These are phyloP conservation scores for Agrocybe chaxingu DNA, from an alignment of 768 basidiomycete genomes.

Conservation along the genomic window DNA sequence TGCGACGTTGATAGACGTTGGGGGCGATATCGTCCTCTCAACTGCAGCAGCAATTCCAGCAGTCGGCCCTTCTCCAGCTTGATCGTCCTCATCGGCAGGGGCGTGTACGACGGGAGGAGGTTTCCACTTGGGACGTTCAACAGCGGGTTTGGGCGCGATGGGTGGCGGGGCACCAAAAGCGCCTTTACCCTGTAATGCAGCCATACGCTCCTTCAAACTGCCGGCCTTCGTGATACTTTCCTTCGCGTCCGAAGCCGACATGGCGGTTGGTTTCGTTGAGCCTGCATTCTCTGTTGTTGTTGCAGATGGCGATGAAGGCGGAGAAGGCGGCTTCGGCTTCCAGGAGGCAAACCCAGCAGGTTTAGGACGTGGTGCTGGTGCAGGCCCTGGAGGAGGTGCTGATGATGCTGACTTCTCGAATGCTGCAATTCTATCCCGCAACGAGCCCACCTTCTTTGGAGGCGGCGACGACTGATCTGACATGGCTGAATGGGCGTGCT, in stretches of 20 bases:
- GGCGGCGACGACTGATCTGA: constrained; percentile 53
- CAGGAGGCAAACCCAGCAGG: constrained; percentile 60
- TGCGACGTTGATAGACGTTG: constrained; percentile 22
- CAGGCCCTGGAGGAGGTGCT: constrained; percentile 34
- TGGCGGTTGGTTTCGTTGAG: constrained; percentile 36
- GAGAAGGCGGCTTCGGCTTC: constrained; percentile 64
- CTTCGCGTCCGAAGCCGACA: constrained; percentile 87
- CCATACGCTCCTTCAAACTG: constrained; percentile 93
- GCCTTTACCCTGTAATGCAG: constrained; percentile 82
- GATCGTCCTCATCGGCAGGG: constrained; percentile 42
- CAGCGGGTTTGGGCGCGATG: constrained; percentile 51
- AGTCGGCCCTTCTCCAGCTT: constrained; percentile 12
- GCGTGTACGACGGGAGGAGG: constrained; percentile 59
- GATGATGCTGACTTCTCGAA: constrained; percentile 70
- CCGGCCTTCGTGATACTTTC: constrained; percentile 78
- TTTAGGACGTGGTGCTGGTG: constrained; percentile 60
- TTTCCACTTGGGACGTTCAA: constrained; percentile 85
- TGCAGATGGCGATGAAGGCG: constrained; percentile 41
- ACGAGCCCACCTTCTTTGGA: constrained; percentile 68
- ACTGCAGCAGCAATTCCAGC: constrained; percentile 19
- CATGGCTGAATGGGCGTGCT: constrained; percentile 34
- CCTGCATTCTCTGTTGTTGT: constrained; percentile 16
- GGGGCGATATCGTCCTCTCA: constrained; percentile 32
- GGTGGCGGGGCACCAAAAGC: constrained; percentile 68
- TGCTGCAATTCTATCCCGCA: constrained; percentile 86